Evolutionary conservation across 2,329 filamentous ascomycete genomes (phyloP), one percentile per base, ranked within the genome.

Genomic region (Chaetomium sp.): DNA sequence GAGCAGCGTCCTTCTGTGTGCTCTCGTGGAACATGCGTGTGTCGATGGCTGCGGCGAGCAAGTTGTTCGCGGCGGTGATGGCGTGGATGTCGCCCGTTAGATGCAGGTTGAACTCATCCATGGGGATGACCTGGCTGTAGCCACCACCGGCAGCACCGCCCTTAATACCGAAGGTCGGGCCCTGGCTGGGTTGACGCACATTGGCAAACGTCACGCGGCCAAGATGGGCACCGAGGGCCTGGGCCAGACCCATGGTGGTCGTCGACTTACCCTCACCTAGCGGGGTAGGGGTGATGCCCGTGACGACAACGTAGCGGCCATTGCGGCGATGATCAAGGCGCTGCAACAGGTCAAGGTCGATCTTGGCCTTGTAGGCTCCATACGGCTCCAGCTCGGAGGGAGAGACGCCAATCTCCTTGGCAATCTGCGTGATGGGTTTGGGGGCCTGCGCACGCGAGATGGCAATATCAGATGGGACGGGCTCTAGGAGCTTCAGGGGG

Each of bases 51-150:
- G 94, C 94, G 45, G 94, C 92, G 44, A 99, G 82, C 56, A 99
- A 79, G 74, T 99, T 99, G 80, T 97, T 99, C 40, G 94, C 94
- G 34, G 92, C 92, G 52, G 91, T 91, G 67, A 99, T 94, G 62
- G 94, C 94, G 71, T 99, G 94, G 55, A 99, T 97, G 70, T 99
- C 94, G 66, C 94, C 94, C 54, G 94, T 99, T 67, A 99, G 76
- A 72, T 99, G 94, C 68, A 99, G 78, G 74, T 99, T 99, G 79
- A 99, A 99, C 72, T 99, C 94, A 66, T 99, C 94, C 94, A 99
- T 99, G 57, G 94, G 94, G 66, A 99, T 97, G 68, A 99, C 94
- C 72, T 99, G 94, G 71, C 90, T 96, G 82, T 97, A 99, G 41
- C 94, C 94, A 71, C 94, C 94, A 67, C 94, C 94, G 55, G 94